Evolutionary conservation across 345 rosid species (phyloP).

Genomic region (Camelina neglecta): DNA sequence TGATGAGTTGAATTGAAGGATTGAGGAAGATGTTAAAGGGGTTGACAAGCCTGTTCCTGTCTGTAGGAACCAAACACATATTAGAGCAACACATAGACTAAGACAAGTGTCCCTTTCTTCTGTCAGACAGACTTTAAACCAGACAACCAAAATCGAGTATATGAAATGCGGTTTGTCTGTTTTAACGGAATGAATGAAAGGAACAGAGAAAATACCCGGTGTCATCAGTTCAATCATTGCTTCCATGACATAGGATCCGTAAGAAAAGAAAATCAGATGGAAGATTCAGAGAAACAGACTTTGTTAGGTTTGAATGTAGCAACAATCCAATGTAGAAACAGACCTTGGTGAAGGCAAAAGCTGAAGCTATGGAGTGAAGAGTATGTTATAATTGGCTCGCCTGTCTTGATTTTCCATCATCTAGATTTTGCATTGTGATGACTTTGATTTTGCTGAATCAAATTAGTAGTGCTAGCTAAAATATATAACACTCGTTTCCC

Average conservation of each 20-base stretch:
- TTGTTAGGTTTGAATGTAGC: no score
- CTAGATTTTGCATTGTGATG: no score
- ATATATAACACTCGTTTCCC: no score
- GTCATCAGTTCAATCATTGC: conserved; percentile 93
- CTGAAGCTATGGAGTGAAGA: no score
- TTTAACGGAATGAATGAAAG: conserved; percentile 16
- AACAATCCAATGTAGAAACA: no score
- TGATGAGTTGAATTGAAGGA: conserved; percentile 78
- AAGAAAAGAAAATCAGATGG: no score
- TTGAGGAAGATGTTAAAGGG: conserved; percentile 79
- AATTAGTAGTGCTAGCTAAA: no score
- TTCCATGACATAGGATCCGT: conserved; percentile 56
- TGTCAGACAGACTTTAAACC: conserved; percentile 38
- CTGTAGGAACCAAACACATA: conserved; percentile 52
- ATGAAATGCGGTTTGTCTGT: conserved; percentile 5
- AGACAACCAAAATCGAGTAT: neutral
- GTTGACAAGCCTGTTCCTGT: conserved; percentile 97
- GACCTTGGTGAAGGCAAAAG: no score
- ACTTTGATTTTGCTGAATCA: no score
- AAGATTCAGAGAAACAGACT: no score
- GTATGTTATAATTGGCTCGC: no score
- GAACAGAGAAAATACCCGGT: conserved; percentile 57
- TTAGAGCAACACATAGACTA: conserved; percentile 16
- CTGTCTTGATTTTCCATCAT: no score
- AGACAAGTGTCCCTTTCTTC: conserved; percentile 61